A percentile compares a stretch with the other conserved stretches of the same genome.
Conservation (phyloP, 495 filamentous ascomycete species). For the Acidiella bohemica region DNA sequence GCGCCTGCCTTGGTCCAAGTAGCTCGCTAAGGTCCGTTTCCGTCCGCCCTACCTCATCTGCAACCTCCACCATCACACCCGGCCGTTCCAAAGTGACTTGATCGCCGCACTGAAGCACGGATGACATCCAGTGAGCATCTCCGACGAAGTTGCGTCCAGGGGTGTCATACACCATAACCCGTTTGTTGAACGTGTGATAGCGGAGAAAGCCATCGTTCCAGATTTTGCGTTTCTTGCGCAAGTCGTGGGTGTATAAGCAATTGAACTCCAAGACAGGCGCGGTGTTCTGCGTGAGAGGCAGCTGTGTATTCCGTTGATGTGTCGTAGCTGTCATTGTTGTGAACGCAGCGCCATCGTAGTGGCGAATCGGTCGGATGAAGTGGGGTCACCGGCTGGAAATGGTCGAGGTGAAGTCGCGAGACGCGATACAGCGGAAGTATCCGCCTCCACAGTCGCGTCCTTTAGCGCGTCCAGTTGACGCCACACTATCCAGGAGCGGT, state of each 20-base stretch:
- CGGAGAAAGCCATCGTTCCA: conserved; percentile 87
- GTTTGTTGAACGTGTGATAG: conserved; percentile 83
- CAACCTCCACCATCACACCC: conserved; percentile 61
- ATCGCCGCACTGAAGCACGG: conserved; percentile 57
- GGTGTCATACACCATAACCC: conserved; percentile 82
- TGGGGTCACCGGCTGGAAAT: no score
- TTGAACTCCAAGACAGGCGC: conserved; percentile 65
- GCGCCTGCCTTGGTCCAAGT: conserved; percentile 48
- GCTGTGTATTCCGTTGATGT: no score
- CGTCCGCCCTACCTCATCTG: conserved; percentile 53
- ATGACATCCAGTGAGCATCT: conserved; percentile 67
- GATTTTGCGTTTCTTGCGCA: conserved; percentile 72
- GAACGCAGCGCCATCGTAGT: no score
- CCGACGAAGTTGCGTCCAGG: conserved; percentile 67
- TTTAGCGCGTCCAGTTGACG: no score
- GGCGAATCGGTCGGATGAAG: no score
- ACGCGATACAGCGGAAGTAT: no score
- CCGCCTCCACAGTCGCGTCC: no score
- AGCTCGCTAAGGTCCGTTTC: conserved; percentile 66
- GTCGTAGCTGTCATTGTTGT: no score
- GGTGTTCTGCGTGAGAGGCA: conserved; percentile 51
- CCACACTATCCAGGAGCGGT: no score
- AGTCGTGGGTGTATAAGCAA: conserved; percentile 75
- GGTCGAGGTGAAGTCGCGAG: no score
- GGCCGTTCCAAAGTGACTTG: conserved; percentile 69